Evolutionary conservation across 2,329 filamentous ascomycete species (phyloP), one percentile per base, ranked within the genome.

Genomic region (Penicillium hesseltinei): DNA sequence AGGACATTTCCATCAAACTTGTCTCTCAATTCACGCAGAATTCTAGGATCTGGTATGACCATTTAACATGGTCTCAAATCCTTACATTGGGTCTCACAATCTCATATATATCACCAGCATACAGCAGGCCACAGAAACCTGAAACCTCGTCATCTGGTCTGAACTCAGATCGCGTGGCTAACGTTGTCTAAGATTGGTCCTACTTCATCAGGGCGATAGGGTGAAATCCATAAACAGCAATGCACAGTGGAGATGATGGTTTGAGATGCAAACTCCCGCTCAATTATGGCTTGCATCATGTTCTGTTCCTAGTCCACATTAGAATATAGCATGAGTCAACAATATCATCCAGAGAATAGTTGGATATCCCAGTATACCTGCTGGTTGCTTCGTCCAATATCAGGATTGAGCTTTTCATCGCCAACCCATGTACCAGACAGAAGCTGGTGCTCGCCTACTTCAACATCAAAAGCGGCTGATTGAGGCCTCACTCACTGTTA

Each of bases 191-290:
- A 3, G 57, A 55, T 1, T 21, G 23, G 39, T 51, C 58, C 1
- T 53, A 58, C 38, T 67, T 61, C 51, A 72, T 62, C 4, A 72
- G 59, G 19, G 59, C 59, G 31, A 72, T 60, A 8, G 54, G 62
- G 49, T 73, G 67, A 48, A 69, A 68, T n/a, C 62, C 19, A 71
- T 60, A 39, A 60, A 67, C 0, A 57, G 6, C 68, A 59, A 60
- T 72, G 69, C 8, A 64, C 57, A 4, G 73, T 62, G 9, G 63
- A 62, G 15, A 74, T 57, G n/a, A 73, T 58, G 1, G 71, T 73
- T 35, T 67, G 63, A 7, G 40, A 57, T 21, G 51, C 36, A 52
- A 70, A 73, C 27, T 69, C 63, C 13, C 27, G 48, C 17, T 62
- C 59, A 25, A 73, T 60, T n/a, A 71, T 61, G 3, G 69, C 60